phyloP scores from a whole-genome alignment of 352 stramenopile genomes.

The Pythium dissimile region DNA sequence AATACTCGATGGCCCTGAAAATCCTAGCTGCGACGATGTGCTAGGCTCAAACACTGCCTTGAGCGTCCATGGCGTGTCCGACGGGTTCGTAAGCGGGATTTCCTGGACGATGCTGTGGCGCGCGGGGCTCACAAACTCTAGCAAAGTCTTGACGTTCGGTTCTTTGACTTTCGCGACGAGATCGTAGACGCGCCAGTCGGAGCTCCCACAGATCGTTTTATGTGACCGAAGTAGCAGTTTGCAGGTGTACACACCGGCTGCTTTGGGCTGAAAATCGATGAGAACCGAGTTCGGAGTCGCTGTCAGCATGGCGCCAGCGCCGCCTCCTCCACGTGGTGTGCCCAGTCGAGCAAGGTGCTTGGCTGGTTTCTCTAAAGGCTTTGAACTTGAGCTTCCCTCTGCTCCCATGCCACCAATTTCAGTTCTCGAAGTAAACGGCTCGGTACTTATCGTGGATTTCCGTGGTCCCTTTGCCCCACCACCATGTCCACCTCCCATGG shows the following conservation, averaged over 20 bases:
- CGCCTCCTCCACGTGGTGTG: constrained; percentile 37
- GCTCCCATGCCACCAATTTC: constrained; percentile 1
- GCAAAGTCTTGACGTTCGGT: constrained; percentile 74
- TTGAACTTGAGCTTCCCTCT: not conserved
- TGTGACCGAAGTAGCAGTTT: constrained; percentile 63
- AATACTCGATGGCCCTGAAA: constrained; percentile 64
- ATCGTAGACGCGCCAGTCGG: constrained; percentile 82
- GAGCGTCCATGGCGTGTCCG: constrained; percentile 80
- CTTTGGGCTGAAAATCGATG: constrained; percentile 74
- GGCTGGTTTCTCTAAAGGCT: constrained; percentile 25
- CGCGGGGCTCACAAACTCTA: constrained; percentile 88
- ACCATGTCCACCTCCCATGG: not conserved
- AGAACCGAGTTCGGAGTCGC: constrained; percentile 47
- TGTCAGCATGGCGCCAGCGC: constrained; percentile 13
- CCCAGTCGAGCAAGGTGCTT: constrained; percentile 46
- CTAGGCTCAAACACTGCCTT: constrained; percentile 48
- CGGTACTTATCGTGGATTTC: constrained; percentile 1
- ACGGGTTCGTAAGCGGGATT: constrained; percentile 89
- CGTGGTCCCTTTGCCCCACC: not conserved
- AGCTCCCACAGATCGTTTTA: constrained; percentile 58
- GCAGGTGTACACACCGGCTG: constrained; percentile 62
- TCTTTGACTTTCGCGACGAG: constrained; percentile 84
- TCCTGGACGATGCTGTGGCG: constrained; percentile 87
- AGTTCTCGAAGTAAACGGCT: constrained; percentile 9
- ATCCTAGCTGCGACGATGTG: constrained; percentile 17